These are phyloP conservation scores for Fraxinus anomala DNA, from an alignment of 257 asterid genomes.

Conservation along the genomic window DNA sequence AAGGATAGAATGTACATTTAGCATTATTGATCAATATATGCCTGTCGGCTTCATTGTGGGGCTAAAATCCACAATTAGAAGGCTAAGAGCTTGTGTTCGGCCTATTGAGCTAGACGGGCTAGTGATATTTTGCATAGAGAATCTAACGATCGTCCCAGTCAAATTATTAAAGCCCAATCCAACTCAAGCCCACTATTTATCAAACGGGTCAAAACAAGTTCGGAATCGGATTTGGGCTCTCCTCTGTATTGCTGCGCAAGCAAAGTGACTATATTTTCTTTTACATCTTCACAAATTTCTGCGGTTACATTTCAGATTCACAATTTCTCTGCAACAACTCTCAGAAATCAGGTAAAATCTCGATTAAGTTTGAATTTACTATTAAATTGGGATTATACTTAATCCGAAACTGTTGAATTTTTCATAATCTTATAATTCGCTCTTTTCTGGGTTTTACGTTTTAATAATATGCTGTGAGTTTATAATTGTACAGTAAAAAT, in stretches of 20 bases:
- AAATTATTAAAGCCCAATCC: background rate
- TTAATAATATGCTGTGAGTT: background rate
- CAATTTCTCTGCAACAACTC: constrained; percentile 5
- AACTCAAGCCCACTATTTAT: too few species aligned
- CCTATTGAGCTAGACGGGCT: too few species aligned
- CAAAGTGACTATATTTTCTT: constrained; percentile 20
- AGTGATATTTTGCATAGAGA: too few species aligned
- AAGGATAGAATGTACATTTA: too few species aligned
- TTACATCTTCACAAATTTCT: background rate
- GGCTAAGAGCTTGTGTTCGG: too few species aligned
- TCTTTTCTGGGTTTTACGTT: background rate
- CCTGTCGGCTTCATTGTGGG: too few species aligned
- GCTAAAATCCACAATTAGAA: too few species aligned
- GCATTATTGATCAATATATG: too few species aligned
- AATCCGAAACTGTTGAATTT: background rate
- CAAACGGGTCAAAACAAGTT: background rate
- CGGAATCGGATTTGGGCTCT: background rate
- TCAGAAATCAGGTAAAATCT: constrained; percentile 26
- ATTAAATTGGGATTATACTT: background rate
- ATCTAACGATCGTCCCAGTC: background rate
- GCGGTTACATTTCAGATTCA: constrained; percentile 4
- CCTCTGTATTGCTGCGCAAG: constrained; percentile 34
- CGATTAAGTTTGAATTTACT: background rate
- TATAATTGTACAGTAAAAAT: background rate
- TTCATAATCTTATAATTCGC: constrained; percentile 5